Evolutionary conservation across 139 green algal species (phyloP), one percentile per base, ranked within the genome.

Genomic region (Chlamydomonas eustigma): DNA sequence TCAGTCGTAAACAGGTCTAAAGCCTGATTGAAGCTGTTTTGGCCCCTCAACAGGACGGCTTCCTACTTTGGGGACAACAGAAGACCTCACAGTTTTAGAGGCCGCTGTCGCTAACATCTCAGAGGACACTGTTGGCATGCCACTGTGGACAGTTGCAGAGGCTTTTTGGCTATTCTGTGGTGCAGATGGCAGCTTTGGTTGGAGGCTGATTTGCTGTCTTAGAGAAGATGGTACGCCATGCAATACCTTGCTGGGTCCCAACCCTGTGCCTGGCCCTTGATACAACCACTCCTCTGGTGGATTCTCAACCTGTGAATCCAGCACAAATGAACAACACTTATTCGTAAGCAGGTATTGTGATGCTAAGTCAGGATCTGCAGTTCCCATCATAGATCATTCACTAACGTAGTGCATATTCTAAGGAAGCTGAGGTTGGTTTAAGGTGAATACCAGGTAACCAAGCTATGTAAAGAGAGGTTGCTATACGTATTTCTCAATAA

Each of bases 231-330:
- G 6, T 22, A 25, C 22, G 6, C 52, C 52, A 25, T 68, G 8
- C 52, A 22, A 28, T 28, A 35, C 52, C 12, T 12, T 28, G 12
- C 22, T 58, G 52, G 6, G 6, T 31, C 52, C 12, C 52, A 25
- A 8, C 22, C 32, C 6, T 28, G 12, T 6, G 50, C 71, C 38
- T 38, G 32, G 5, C 4, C 38, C 4, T 35, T 64, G 24, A n/a
- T 76, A 39, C 18, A 64, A n/a, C 28, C 32, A 39, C 51, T 39
- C 51, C 12, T 35, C 51, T 39, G 51, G 33, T 2, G 39, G 25
- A 2, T 24, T 24, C 58, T 38, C 76, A 67, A 71, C 68, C 74
- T 71, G n/a, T 18, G 12, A n/a, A n/a, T n/a, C n/a, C n/a, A n/a
- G n/a, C n/a, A n/a, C n/a, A n/a, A n/a, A n/a, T n/a, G n/a, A n/a